These are phyloP conservation scores for Naegleria fowleri DNA, from an alignment of 208 protist genomes.

Conservation along the genomic window DNA sequence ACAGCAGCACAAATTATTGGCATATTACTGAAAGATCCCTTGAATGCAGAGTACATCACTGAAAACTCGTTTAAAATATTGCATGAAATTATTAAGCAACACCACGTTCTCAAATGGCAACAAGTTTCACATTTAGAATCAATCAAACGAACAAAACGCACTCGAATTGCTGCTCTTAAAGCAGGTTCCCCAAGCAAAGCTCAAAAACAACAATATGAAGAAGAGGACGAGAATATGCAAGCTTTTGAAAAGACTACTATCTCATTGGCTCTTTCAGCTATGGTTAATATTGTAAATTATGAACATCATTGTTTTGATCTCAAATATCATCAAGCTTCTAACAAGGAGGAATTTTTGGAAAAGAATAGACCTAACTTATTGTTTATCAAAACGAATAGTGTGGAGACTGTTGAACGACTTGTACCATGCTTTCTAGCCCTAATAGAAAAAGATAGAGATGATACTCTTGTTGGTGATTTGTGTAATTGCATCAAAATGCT, in stretches of 20 bases:
- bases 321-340: background rate
- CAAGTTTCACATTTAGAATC: background rate
- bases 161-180: background rate
- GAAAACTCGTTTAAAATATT: background rate
- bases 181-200: background rate
- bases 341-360: background rate
- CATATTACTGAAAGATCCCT: background rate
- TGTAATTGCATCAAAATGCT: conserved; percentile 3
- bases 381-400: background rate
- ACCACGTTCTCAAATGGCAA: background rate
- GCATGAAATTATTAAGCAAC: background rate
- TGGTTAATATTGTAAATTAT: conserved; percentile 9
- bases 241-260: background rate
- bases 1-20: background rate
- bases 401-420: background rate
- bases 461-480: background rate
- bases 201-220: background rate
- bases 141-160: background rate
- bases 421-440: background rate
- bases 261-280: background rate
- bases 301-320: background rate
- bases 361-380: background rate
- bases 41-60: background rate
- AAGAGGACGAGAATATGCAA: background rate
- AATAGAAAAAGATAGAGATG: background rate